A percentile compares a stretch with the other conserved stretches of the same genome.
These are phyloP conservation scores for Clavaria fumosa DNA, from an alignment of 768 basidiomycete genomes.

Conservation along the genomic window DNA sequence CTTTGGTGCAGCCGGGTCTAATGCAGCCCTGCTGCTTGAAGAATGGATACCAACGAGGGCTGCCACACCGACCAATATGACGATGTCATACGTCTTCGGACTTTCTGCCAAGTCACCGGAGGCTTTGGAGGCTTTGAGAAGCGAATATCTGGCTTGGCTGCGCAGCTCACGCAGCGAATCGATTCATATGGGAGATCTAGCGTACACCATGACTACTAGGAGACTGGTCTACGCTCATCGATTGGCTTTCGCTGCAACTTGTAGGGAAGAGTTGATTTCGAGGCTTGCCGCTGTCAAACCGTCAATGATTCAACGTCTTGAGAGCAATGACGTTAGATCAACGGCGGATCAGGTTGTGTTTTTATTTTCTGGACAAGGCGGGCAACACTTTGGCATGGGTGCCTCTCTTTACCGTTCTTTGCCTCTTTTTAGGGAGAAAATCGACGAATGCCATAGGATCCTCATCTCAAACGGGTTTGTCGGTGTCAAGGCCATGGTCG, in stretches of 20 bases:
- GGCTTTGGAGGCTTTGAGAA: conserved; percentile 33
- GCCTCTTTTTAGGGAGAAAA: conserved; percentile 29
- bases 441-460: conserved; percentile 43
- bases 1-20: conserved; percentile 64
- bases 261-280: conserved; percentile 29
- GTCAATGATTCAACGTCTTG: too few relatives aligned
- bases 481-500: conserved; percentile 33
- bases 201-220: conserved; percentile 56
- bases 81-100: conserved; percentile 31
- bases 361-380: conserved; percentile 63
- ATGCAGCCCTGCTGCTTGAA: conserved; percentile 45
- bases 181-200: conserved; percentile 30
- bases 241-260: conserved; percentile 30
- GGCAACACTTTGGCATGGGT: conserved; percentile 55
- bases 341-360: conserved; percentile 30
- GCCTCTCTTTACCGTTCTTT: conserved; percentile 34
- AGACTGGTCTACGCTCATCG: conserved; percentile 40
- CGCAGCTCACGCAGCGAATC: conserved; percentile 13
- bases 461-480: conserved; percentile 34
- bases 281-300: conserved; percentile 27
- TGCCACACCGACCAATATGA: background rate
- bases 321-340: conserved; percentile 16
- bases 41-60: conserved; percentile 30
- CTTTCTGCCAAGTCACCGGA: conserved; percentile 42
- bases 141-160: conserved; percentile 34